Evolutionary conservation across 495 filamentous ascomycete genomes (phyloP).

Genomic region (Oidiodendron maius): DNA sequence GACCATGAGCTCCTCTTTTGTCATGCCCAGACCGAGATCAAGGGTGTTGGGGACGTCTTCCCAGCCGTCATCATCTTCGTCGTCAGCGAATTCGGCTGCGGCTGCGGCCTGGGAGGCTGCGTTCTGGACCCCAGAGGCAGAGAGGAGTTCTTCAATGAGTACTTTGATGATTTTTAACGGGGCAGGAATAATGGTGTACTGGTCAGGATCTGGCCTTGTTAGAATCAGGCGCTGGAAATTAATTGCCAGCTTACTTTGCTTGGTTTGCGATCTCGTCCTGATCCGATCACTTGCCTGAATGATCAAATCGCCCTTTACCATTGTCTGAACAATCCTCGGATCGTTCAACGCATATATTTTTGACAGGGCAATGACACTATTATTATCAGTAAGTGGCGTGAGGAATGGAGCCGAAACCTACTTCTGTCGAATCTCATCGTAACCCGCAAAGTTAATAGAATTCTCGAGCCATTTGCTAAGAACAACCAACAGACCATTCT

Average conservation of each 20-base stretch:
- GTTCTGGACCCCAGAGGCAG: slow-evolving; percentile 43
- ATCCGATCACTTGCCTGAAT: slow-evolving; percentile 76
- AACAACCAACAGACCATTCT: slow-evolving; percentile 80
- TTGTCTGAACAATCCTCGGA: slow-evolving; percentile 66
- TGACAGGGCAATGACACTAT: slow-evolving; percentile 80
- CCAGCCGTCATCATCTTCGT: slow-evolving; percentile 74
- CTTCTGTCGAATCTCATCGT: slow-evolving; percentile 96
- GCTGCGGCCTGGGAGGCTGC: slow-evolving; percentile 41
- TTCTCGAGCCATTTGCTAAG: slow-evolving; percentile 95
- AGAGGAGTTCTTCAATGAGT: slow-evolving; percentile 78
- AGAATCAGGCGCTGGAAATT: background rate
- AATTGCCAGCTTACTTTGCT: slow-evolving; percentile 46
- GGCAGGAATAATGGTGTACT: slow-evolving; percentile 81
- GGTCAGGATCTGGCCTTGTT: slow-evolving; percentile 62
- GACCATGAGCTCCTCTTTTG: slow-evolving; percentile 73
- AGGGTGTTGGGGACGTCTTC: slow-evolving; percentile 76
- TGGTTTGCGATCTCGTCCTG: slow-evolving; percentile 84
- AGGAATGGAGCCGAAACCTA: slow-evolving; percentile 30
- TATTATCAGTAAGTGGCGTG: slow-evolving; percentile 29
- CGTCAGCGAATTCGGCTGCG: slow-evolving; percentile 49
- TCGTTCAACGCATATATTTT: slow-evolving; percentile 86
- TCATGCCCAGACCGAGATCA: slow-evolving; percentile 61
- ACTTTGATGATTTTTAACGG: slow-evolving; percentile 95
- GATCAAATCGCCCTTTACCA: slow-evolving; percentile 88
- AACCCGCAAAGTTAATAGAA: slow-evolving; percentile 91